Evolutionary conservation across 2,329 filamentous ascomycete genomes (phyloP).

Genomic region (Aspergillus luchuensis): DNA sequence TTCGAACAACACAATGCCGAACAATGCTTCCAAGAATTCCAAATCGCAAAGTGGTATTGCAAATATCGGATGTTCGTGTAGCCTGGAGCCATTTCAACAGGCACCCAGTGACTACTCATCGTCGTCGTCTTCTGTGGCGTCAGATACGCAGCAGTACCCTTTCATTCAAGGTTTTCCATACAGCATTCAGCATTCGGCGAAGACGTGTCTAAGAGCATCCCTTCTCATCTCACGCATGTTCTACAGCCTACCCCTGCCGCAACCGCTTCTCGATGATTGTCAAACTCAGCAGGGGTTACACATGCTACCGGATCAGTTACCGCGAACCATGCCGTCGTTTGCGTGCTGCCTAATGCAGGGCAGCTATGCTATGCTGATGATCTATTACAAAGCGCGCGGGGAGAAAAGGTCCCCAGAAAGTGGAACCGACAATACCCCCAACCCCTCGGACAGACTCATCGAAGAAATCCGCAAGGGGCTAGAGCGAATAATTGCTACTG

Average conservation of each 20-base stretch:
- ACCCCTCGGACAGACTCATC: constrained; percentile 34
- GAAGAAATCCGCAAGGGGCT: constrained; percentile 43
- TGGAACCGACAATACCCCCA: constrained; percentile 23
- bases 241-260: constrained; percentile 41
- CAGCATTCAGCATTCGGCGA: constrained; percentile 44
- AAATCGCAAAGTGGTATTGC: constrained; percentile 25
- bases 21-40: constrained; percentile 12
- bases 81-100: constrained; percentile 33
- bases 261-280: constrained; percentile 27
- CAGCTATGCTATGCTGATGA: constrained; percentile 51
- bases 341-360: constrained; percentile 52
- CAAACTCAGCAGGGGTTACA: constrained; percentile 19
- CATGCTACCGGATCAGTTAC: constrained; percentile 28
- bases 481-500: constrained; percentile 39
- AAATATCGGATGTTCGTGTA: constrained; percentile 37
- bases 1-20: constrained; percentile 14
- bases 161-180: constrained; percentile 44
- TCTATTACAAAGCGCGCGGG: constrained; percentile 47
- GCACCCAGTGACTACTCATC: constrained; percentile 35
- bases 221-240: constrained; percentile 47
- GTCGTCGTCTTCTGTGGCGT: constrained; percentile 35
- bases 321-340: constrained; percentile 51
- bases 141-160: constrained; percentile 34
- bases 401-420: constrained; percentile 34
- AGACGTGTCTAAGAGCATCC: constrained; percentile 44